Conservation (phyloP, 164 flowering plant species). For the Tinospora cordifolia region DNA sequence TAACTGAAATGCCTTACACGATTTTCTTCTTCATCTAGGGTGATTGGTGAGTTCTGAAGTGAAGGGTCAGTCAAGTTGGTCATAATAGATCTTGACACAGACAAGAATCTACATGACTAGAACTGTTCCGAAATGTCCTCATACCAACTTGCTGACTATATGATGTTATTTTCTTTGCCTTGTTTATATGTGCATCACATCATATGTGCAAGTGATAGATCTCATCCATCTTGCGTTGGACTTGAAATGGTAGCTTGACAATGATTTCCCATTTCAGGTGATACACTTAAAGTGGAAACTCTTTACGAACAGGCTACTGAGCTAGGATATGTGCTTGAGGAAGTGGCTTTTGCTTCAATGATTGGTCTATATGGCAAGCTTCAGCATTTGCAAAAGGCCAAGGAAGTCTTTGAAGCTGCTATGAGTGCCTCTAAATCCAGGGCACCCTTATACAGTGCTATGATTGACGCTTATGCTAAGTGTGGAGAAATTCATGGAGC, state of each 20-base stretch:
- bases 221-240: not conserved
- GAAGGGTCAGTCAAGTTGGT: too few relatives aligned
- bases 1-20: not conserved
- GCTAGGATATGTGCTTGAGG: constrained; percentile 39
- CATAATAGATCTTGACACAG: too few relatives aligned
- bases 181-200: not conserved
- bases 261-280: constrained; percentile 36
- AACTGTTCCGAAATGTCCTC: not conserved
- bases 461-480: constrained; percentile 66
- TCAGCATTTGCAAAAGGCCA: constrained; percentile 42
- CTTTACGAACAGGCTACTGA: constrained; percentile 38
- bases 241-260: not conserved
- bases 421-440: constrained; percentile 25
- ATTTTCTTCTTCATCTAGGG: not conserved
- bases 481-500: constrained; percentile 52
- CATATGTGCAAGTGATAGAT: not conserved
- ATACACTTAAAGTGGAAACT: constrained; percentile 40
- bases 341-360: constrained; percentile 47
- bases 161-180: not conserved
- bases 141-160: not conserved
- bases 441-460: constrained; percentile 33
- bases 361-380: constrained; percentile 50
- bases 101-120: not conserved
- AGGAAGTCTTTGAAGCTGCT: constrained; percentile 34
- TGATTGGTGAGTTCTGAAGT: too few relatives aligned